Percentiles rank a stretch among this genome's conserved stretches.
These are phyloP conservation scores for Nemania sp. DNA, from an alignment of 2,329 filamentous ascomycete species.

Conservation along the genomic window DNA sequence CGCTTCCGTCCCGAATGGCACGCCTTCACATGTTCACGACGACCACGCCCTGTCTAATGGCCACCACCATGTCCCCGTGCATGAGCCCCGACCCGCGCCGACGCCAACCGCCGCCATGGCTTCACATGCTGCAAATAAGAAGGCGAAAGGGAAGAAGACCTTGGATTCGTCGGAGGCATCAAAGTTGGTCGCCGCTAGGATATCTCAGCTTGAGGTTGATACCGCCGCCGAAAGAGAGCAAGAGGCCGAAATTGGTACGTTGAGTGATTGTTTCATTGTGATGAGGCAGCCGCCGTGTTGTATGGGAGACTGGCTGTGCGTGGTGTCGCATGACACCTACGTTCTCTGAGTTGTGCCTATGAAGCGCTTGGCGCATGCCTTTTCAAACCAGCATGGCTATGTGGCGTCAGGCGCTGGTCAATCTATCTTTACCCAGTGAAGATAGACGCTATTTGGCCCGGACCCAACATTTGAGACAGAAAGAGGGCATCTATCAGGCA, in stretches of 20 bases:
- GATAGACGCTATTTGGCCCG: background rate
- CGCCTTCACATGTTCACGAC: constrained; percentile 52
- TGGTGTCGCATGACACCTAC: constrained; percentile 1
- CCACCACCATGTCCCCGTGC: constrained; percentile 55
- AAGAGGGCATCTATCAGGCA: background rate
- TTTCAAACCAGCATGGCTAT: background rate
- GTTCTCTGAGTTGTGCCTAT: background rate
- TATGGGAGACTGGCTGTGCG: background rate
- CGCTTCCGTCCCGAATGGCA: constrained; percentile 50
- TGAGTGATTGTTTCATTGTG: constrained; percentile 18
- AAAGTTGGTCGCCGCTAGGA: constrained; percentile 90
- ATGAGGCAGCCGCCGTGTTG: constrained; percentile 8
- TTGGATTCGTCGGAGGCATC: constrained; percentile 89
- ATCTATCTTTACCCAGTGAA: background rate
- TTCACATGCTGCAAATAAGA: constrained; percentile 71
- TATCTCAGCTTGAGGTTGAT: constrained; percentile 94
- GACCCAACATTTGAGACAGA: background rate
- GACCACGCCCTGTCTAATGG: constrained; percentile 52
- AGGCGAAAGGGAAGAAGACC: constrained; percentile 85
- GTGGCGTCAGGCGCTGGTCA: background rate
- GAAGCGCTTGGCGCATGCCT: constrained; percentile 10
- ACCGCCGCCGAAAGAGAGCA: constrained; percentile 94
- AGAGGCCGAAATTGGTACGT: constrained; percentile 89
- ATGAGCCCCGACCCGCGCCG: constrained; percentile 58
- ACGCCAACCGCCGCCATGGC: constrained; percentile 60